Conservation (phyloP, 2,329 filamentous ascomycete species). For the Phialophora verrucosa region DNA sequence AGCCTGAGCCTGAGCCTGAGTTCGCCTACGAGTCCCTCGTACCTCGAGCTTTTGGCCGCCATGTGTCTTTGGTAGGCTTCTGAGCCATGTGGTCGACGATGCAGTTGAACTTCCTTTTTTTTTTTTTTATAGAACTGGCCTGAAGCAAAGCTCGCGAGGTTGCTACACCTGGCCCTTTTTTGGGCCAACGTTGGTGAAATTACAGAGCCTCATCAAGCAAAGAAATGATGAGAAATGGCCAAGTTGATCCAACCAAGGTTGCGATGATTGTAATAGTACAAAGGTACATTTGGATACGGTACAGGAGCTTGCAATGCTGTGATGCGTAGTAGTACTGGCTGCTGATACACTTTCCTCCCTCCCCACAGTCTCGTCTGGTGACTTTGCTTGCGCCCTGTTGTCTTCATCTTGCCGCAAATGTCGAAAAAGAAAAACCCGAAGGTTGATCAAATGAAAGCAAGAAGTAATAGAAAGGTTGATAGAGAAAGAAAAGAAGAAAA, state of each 20-base stretch:
- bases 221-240: not conserved
- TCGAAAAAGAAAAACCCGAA: slow-evolving; percentile 3
- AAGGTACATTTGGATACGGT: not conserved
- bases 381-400: slow-evolving; percentile 3
- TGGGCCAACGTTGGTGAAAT: not conserved
- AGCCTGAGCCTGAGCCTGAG: not conserved
- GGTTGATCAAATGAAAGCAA: slow-evolving; percentile 9
- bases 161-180: not conserved
- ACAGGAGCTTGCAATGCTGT: slow-evolving; percentile 6
- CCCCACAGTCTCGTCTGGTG: not conserved
- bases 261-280: slow-evolving; percentile 11
- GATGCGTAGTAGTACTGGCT: slow-evolving; percentile 7
- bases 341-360: slow-evolving; percentile 9
- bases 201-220: not conserved
- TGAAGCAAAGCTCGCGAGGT: not conserved
- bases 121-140: not conserved
- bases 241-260: not conserved
- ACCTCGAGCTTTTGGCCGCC: not conserved
- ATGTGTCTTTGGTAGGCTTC: not conserved
- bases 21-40: not conserved
- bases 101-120: no score
- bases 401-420: slow-evolving; percentile 7
- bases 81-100: slow-evolving; percentile 8
- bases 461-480: slow-evolving; percentile 6
- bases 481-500: slow-evolving; percentile 12